Conservation (phyloP, 306 rosid genomes). For the Malus asiatica region DNA sequence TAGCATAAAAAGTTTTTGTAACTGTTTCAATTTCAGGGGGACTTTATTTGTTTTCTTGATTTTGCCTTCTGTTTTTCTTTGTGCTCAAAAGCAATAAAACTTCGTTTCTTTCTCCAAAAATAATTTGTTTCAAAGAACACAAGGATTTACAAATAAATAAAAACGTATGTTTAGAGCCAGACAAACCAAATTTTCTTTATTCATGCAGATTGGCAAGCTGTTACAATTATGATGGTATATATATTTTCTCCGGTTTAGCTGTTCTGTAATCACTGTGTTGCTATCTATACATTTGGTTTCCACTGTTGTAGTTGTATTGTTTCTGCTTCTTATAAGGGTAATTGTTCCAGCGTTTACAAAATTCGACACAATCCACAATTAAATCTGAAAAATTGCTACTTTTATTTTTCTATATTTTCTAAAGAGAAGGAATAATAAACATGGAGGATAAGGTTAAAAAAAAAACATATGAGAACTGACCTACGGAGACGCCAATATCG, state of each 20-base stretch:
- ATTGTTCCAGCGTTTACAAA: background rate
- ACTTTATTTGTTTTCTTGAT: too few relatives aligned
- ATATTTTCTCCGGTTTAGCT: background rate
- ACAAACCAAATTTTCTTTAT: background rate
- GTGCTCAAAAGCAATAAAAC: background rate
- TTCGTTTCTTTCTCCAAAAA: background rate
- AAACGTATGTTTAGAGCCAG: background rate
- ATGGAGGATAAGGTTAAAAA: background rate
- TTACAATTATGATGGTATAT: background rate
- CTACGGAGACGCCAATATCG: slow-evolving; percentile 94
- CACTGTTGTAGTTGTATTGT: background rate
- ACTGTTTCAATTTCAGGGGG: too few relatives aligned
- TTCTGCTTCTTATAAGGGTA: background rate
- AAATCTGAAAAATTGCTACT: background rate
- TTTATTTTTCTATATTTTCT: background rate
- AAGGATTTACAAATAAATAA: background rate
- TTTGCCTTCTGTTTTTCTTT: background rate
- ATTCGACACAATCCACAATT: background rate
- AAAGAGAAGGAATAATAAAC: background rate
- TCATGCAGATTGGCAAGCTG: background rate
- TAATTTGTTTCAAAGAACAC: background rate
- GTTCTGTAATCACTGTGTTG: background rate
- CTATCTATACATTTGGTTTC: background rate
- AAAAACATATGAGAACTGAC: slow-evolving; percentile 35
- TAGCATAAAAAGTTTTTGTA: too few relatives aligned